Conservation (phyloP, 31 red algal species). For the Endocladia muricata region DNA sequence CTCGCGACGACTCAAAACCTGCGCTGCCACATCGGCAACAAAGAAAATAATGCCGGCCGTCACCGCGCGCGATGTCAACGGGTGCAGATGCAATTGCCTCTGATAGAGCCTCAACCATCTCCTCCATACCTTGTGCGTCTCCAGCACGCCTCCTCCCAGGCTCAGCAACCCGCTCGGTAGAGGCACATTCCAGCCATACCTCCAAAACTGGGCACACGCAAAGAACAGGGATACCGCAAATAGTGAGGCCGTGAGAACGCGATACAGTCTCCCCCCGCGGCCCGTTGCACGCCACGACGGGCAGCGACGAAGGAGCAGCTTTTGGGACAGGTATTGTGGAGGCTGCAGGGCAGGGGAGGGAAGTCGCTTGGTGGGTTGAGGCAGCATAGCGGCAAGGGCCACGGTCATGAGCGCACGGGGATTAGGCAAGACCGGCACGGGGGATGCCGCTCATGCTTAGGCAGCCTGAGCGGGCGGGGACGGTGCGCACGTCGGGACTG, state of each 20-base stretch:
- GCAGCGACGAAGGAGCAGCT: neutral
- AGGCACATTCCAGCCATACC: too few relatives aligned
- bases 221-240: too few relatives aligned
- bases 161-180: too few relatives aligned
- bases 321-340: neutral
- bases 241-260: too few relatives aligned
- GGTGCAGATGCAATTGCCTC: constrained; percentile 56
- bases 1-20: constrained; percentile 14
- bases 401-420: constrained; percentile 38
- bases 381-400: constrained; percentile 16
- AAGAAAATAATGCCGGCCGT: constrained; percentile 63
- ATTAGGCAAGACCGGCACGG: too few relatives aligned
- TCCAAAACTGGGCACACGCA: too few relatives aligned
- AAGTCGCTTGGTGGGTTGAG: constrained; percentile 17
- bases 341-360: constrained; percentile 19
- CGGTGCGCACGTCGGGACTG: neutral
- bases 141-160: too few relatives aligned
- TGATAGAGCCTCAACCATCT: constrained; percentile 48
- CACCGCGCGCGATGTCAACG: constrained; percentile 53
- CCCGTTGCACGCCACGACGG: too few relatives aligned
- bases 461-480: neutral
- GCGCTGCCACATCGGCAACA: constrained; percentile 47
- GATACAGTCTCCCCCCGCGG: too few relatives aligned
- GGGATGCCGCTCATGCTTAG: too few relatives aligned
- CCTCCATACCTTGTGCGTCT: constrained; percentile 21